Evolutionary conservation across 2,329 filamentous ascomycete genomes (phyloP).

Genomic region (Claviceps citrina): DNA sequence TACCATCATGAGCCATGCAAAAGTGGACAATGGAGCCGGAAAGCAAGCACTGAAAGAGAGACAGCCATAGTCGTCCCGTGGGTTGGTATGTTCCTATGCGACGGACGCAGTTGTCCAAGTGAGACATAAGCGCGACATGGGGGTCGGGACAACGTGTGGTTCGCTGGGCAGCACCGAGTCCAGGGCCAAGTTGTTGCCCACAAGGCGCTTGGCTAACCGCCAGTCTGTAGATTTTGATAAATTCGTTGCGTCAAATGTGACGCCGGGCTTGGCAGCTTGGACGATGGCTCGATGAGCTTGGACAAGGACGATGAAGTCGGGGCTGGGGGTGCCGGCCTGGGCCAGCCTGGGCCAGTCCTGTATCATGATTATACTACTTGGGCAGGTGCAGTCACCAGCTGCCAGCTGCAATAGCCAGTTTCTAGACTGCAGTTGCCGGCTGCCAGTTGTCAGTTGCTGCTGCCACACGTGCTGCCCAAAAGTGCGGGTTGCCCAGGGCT

Average conservation of each 20-base stretch:
- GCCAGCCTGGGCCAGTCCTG: background rate
- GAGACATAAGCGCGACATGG: slow-evolving; percentile 7
- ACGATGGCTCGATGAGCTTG: no score
- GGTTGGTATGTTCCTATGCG: slow-evolving; percentile 2
- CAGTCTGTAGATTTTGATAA: no score
- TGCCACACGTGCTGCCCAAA: no score
- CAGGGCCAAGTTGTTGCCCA: background rate
- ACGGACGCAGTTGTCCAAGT: slow-evolving; percentile 7
- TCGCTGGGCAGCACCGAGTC: slow-evolving; percentile 1
- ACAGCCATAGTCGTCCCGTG: slow-evolving; percentile 1
- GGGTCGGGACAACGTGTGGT: slow-evolving; percentile 4
- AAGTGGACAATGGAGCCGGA: background rate
- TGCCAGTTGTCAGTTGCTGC: background rate
- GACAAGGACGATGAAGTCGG: background rate
- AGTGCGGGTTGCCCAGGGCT: background rate
- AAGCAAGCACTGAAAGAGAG: background rate
- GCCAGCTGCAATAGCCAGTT: background rate
- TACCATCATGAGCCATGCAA: background rate
- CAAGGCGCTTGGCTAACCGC: background rate
- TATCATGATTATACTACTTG: no score
- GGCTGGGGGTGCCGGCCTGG: background rate
- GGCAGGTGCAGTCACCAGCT: background rate
- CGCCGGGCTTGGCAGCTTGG: background rate
- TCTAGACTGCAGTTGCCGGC: background rate
- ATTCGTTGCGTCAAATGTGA: background rate